Conservation (phyloP, 1,284 basidiomycete species). For the Xerocomus tenax region DNA sequence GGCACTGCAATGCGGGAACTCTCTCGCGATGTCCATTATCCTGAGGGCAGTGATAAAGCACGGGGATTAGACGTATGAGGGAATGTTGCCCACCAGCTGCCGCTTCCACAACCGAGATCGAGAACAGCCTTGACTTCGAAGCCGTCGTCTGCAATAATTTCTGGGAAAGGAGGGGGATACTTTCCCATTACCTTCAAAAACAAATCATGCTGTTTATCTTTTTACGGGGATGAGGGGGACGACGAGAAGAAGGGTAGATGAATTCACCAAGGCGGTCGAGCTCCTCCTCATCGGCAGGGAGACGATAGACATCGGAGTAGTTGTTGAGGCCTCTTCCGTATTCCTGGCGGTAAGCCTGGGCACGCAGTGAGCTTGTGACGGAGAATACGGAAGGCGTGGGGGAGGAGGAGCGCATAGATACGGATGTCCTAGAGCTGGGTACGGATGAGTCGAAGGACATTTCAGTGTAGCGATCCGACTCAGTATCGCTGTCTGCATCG, state of each 20-base stretch:
- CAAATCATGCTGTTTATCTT: conserved; percentile 62
- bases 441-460: conserved; percentile 35
- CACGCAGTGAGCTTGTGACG: conserved; percentile 53
- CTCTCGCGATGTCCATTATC: conserved; percentile 64
- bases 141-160: conserved; percentile 51
- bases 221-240: conserved; percentile 13
- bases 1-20: conserved; percentile 59
- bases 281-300: conserved; percentile 72
- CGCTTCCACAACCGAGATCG: conserved; percentile 74
- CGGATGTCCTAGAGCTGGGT: conserved; percentile 44
- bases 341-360: conserved; percentile 52
- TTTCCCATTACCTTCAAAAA: conserved; percentile 56
- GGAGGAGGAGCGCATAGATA: conserved; percentile 52
- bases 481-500: conserved; percentile 29
- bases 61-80: background rate
- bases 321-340: conserved; percentile 65
- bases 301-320: conserved; percentile 65
- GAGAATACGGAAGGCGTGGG: conserved; percentile 63
- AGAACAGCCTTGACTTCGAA: conserved; percentile 53
- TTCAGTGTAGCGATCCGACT: conserved; percentile 29
- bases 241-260: background rate
- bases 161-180: conserved; percentile 49
- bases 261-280: conserved; percentile 54
- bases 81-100: conserved; percentile 49
- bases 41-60: conserved; percentile 31